Evolutionary conservation across 164 flowering plant genomes (phyloP).

Genomic region (Sedum album): DNA sequence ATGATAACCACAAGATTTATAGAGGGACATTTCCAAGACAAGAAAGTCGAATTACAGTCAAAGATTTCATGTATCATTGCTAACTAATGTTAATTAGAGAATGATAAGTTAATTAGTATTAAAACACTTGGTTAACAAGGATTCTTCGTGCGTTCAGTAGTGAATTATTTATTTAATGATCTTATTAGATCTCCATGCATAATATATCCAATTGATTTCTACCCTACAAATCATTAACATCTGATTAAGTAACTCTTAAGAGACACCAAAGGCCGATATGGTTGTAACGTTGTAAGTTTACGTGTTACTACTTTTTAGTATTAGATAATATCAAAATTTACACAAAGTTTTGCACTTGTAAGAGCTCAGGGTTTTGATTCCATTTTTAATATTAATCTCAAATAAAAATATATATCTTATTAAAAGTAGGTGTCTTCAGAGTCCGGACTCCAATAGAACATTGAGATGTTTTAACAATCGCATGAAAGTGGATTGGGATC

Average conservation of each 20-base stretch:
- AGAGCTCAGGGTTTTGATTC: too few species aligned
- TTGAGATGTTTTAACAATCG: too few species aligned
- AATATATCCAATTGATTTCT: not conserved
- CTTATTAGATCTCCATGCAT: not conserved
- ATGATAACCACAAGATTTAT: not conserved
- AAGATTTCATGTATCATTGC: not conserved
- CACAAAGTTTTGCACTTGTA: too few species aligned
- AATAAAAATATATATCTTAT: too few species aligned
- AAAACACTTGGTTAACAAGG: not conserved
- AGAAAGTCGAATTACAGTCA: too few species aligned
- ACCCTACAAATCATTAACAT: slow-evolving; percentile 3
- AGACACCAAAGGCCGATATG: not conserved
- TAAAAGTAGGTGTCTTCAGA: too few species aligned
- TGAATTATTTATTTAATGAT: not conserved
- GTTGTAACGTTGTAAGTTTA: not conserved
- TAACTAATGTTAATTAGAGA: not conserved
- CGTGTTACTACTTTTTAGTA: not conserved
- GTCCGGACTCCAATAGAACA: too few species aligned
- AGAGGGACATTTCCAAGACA: not conserved
- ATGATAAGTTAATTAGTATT: not conserved
- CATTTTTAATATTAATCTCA: too few species aligned
- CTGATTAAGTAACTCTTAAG: not conserved
- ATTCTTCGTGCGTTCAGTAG: not conserved
- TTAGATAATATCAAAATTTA: not conserved
- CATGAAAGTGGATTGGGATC: too few species aligned